These are phyloP conservation scores for Nannochloropsis salina DNA, from an alignment of 108 stramenopile genomes.

Conservation along the genomic window DNA sequence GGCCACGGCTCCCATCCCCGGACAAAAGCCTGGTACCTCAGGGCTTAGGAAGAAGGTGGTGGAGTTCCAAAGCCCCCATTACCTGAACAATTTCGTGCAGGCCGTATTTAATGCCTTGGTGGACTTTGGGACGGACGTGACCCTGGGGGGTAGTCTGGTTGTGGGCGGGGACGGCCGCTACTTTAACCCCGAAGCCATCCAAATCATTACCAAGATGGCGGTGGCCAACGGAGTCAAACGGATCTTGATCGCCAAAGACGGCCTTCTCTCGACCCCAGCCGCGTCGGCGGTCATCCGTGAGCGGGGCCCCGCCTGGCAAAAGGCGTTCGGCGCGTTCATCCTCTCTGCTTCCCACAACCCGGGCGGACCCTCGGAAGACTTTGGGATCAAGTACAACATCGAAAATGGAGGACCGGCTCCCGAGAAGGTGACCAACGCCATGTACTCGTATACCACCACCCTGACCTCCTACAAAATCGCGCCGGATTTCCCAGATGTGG, in stretches of 20 bases:
- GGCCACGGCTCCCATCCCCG: conserved; percentile 77
- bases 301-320: conserved; percentile 88
- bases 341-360: conserved; percentile 99
- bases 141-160: conserved; percentile 75
- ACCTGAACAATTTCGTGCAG: conserved; percentile 98
- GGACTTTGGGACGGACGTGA: conserved; percentile 72
- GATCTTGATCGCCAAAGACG: conserved; percentile 92
- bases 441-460: conserved; percentile 74
- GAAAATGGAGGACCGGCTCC: conserved; percentile 97
- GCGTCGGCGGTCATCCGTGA: conserved; percentile 90
- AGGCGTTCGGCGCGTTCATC: conserved; percentile 94
- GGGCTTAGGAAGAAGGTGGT: conserved; percentile 99
- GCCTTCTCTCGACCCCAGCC: conserved; percentile 95
- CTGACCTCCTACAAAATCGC: conserved; percentile 86
- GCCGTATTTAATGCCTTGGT: conserved; percentile 82
- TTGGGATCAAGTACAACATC: conserved; percentile 99
- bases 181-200: conserved; percentile 89
- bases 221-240: conserved; percentile 61
- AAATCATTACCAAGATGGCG: conserved; percentile 46
- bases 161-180: conserved; percentile 98
- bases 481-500: conserved; percentile 79
- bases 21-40: conserved; percentile 99
- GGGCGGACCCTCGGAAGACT: conserved; percentile 85
- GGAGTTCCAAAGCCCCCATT: conserved; percentile 67
- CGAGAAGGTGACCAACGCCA: conserved; percentile 80